Conservation (phyloP, 768 basidiomycete genomes). For the Epithele typhae region DNA sequence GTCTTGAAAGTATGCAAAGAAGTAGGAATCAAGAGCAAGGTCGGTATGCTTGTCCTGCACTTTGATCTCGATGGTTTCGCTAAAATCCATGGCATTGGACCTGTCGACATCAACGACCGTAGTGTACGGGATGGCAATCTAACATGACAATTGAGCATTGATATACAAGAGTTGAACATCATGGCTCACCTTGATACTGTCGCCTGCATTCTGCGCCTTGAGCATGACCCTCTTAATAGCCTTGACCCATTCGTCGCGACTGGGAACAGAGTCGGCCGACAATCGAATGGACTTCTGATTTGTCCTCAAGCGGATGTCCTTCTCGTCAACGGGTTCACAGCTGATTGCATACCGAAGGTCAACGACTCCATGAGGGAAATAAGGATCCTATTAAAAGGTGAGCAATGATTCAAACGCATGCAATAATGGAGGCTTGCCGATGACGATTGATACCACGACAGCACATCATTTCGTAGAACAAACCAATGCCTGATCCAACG, state of each 20-base stretch:
- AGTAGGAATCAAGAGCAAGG: constrained; percentile 81
- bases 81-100: constrained; percentile 89
- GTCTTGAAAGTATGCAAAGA: constrained; percentile 93
- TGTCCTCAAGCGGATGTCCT: constrained; percentile 78
- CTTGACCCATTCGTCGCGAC: constrained; percentile 94
- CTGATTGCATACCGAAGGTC: constrained; percentile 90
- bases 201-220: constrained; percentile 94
- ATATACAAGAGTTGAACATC: too few species aligned
- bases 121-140: constrained; percentile 94
- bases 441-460: constrained; percentile 96
- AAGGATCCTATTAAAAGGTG: constrained; percentile 67
- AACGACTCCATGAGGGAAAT: constrained; percentile 96
- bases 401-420: too few species aligned
- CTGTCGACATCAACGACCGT: constrained; percentile 85
- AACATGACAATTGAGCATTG: not conserved
- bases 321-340: constrained; percentile 77
- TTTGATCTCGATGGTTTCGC: constrained; percentile 93
- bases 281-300: constrained; percentile 72
- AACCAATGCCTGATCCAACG: constrained; percentile 97
- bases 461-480: constrained; percentile 88
- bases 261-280: constrained; percentile 75
- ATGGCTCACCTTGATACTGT: constrained; percentile 79
- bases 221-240: constrained; percentile 92
- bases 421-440: constrained; percentile 49
- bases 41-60: constrained; percentile 79